Evolutionary conservation across 2,329 filamentous ascomycete genomes (phyloP).

Genomic region (Fusarium coicis): DNA sequence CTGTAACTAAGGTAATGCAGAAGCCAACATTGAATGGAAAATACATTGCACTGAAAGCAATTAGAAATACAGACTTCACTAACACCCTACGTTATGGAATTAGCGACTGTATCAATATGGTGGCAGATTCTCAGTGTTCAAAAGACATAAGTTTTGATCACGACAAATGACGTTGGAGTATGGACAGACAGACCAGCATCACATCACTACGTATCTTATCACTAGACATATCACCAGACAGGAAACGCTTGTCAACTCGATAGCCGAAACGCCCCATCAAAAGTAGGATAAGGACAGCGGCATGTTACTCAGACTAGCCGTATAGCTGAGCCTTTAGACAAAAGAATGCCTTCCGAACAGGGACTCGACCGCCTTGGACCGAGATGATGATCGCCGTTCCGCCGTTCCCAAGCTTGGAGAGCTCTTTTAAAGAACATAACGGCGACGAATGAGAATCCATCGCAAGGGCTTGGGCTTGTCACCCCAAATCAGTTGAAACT

Average conservation of each 20-base stretch:
- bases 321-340: not conserved
- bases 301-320: not conserved
- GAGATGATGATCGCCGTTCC: slow-evolving; percentile 34
- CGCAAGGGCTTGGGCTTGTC: slow-evolving; percentile 23
- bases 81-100: not conserved
- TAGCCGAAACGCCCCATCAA: slow-evolving; percentile 13
- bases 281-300: not conserved
- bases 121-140: not conserved
- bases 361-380: slow-evolving; percentile 14
- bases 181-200: not conserved
- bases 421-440: slow-evolving; percentile 1
- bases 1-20: too few species aligned
- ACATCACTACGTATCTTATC: not conserved
- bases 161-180: not conserved
- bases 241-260: slow-evolving; percentile 15
- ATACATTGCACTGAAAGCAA: too few species aligned
- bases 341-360: slow-evolving; percentile 15
- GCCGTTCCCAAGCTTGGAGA: slow-evolving; percentile 22
- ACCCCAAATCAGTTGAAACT: slow-evolving; percentile 12
- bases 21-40: not conserved
- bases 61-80: not conserved
- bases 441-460: slow-evolving; percentile 29
- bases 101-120: not conserved
- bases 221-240: not conserved
- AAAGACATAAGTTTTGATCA: not conserved